Percentiles rank a stretch among this genome's conserved stretches.
Evolutionary conservation across 2,329 filamentous ascomycete species (phyloP).

Genomic region (Pseudogymnoascus sp.): DNA sequence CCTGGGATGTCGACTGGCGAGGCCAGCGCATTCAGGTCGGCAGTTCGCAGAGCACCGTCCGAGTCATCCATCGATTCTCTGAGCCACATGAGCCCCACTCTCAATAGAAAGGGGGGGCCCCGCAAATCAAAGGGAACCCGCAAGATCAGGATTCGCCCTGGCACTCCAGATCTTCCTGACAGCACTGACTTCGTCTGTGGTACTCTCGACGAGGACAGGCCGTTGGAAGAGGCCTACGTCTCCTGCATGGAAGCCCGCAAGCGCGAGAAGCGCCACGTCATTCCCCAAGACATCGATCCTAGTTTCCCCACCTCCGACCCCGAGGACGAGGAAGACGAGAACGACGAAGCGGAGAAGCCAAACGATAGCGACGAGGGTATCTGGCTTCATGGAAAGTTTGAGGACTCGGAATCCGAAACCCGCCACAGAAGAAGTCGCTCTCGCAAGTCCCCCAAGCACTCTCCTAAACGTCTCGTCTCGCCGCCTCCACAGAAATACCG

Average conservation of each 20-base stretch:
- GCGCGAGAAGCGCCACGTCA: conserved; percentile 69
- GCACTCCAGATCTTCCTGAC: conserved; percentile 80
- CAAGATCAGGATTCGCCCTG: conserved; percentile 53
- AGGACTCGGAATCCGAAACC: conserved; percentile 56
- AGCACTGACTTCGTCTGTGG: conserved; percentile 99
- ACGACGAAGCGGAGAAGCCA: conserved; percentile 48
- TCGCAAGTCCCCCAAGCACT: conserved; percentile 40
- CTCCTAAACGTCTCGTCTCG: conserved; percentile 56
- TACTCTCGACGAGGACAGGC: conserved; percentile 89
- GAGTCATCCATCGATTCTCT: conserved; percentile 53
- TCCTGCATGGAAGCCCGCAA: conserved; percentile 76
- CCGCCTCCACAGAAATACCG: conserved; percentile 31
- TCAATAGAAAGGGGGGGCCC: conserved; percentile 8
- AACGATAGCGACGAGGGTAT: conserved; percentile 61
- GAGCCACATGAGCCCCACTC: conserved; percentile 26
- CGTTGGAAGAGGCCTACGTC: conserved; percentile 88
- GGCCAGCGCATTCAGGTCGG: conserved; percentile 22
- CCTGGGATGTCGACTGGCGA: conserved; percentile 26
- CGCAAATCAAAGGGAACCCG: conserved; percentile 20
- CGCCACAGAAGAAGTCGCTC: conserved; percentile 37
- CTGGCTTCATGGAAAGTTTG: conserved; percentile 66
- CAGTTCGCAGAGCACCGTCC: conserved; percentile 39
- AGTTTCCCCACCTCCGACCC: conserved; percentile 94
- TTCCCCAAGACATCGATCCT: conserved; percentile 96
- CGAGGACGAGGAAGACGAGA: conserved; percentile 75